These are phyloP conservation scores for Citrus medica DNA, from an alignment of 345 rosid genomes.

Conservation along the genomic window DNA sequence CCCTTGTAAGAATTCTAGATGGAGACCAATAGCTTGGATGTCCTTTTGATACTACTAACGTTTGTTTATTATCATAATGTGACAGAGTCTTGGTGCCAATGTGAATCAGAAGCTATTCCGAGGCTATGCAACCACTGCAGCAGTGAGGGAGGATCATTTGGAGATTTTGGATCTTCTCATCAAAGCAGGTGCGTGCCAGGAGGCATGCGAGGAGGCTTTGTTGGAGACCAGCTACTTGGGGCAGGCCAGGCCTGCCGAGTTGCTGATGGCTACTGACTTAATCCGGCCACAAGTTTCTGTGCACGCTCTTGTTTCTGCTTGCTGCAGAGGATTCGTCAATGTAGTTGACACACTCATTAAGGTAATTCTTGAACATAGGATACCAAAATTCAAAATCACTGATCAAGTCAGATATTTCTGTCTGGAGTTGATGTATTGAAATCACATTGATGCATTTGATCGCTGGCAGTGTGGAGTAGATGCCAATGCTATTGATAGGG, in stretches of 20 bases:
- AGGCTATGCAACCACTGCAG: conserved; percentile 61
- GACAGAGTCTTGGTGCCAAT: conserved; percentile 53
- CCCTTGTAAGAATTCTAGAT: no score
- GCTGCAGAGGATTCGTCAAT: conserved; percentile 53
- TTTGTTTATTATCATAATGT: neutral
- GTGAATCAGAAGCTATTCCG: conserved; percentile 58
- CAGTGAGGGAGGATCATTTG: conserved; percentile 49
- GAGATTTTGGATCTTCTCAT: conserved; percentile 46
- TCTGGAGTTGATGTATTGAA: neutral
- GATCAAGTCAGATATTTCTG: neutral
- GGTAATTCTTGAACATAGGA: conserved; percentile 23
- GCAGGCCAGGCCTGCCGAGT: conserved; percentile 28
- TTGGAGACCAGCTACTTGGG: conserved; percentile 62
- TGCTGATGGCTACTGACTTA: conserved; percentile 47
- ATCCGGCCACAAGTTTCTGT: conserved; percentile 45
- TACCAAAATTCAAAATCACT: neutral
- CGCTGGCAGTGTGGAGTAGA: conserved; percentile 47
- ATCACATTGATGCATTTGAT: conserved; percentile 2
- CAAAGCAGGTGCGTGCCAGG: conserved; percentile 48
- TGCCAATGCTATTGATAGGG: conserved; percentile 38
- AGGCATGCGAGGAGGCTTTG: conserved; percentile 66
- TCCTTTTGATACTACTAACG: neutral
- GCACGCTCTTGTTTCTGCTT: conserved; percentile 55
- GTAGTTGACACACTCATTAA: conserved; percentile 46
- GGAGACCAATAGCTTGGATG: no score